A percentile compares a stretch with the other conserved stretches of the same genome.
These are phyloP conservation scores for Penicillium canariense DNA, from an alignment of 495 filamentous ascomycete genomes.

Conservation along the genomic window DNA sequence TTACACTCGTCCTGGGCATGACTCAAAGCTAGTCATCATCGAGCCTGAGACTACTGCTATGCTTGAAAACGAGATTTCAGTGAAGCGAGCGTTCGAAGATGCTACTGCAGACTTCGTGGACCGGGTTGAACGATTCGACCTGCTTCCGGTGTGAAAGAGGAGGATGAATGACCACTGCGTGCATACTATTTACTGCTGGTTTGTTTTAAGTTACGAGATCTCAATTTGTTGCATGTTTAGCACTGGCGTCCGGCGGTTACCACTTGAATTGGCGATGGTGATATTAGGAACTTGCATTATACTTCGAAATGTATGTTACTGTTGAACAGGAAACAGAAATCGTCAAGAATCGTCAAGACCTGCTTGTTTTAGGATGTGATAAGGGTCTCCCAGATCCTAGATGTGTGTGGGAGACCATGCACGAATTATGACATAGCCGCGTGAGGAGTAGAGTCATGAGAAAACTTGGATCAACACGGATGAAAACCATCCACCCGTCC, in stretches of 20 bases:
- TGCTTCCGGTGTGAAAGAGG: conserved; percentile 12
- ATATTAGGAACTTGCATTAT: neutral
- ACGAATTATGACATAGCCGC: conserved; percentile 4
- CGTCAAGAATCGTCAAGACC: conserved; percentile 11
- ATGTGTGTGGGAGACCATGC: conserved; percentile 7
- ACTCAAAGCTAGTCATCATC: conserved; percentile 33
- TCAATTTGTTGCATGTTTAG: conserved; percentile 15
- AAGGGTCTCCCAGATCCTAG: neutral
- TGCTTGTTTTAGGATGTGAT: conserved; percentile 9
- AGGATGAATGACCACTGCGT: neutral
- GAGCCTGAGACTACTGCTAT: conserved; percentile 22
- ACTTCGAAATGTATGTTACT: neutral
- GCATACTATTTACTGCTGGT: neutral
- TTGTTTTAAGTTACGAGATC: neutral
- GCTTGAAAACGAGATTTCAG: conserved; percentile 21
- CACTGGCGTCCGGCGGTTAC: conserved; percentile 13
- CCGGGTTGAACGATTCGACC: conserved; percentile 19
- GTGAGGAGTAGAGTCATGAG: conserved; percentile 1
- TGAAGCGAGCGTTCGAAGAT: conserved; percentile 17
- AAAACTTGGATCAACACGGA: neutral
- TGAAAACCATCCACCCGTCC: conserved; percentile 2
- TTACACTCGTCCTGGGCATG: conserved; percentile 38
- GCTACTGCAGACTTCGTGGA: conserved; percentile 20
- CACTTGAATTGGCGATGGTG: neutral
- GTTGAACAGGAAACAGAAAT: neutral